A percentile compares a stretch with the other conserved stretches of the same genome.
Evolutionary conservation across 192 early-diverging fungal species (phyloP).

Genomic region (Backusella tuberculispora): DNA sequence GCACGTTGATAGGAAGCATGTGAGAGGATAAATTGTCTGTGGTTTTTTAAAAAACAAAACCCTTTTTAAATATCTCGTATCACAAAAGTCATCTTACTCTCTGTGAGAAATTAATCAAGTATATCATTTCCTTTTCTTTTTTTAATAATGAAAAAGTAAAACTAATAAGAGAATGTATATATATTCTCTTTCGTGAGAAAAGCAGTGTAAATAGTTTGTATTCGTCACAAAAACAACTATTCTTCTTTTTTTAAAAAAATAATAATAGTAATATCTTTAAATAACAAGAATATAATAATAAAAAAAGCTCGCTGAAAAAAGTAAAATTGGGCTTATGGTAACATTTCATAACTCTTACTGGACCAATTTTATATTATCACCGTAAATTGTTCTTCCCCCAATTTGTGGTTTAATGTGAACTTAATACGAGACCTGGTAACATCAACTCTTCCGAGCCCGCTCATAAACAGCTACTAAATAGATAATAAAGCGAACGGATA

Average conservation of each 20-base stretch:
- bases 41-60: slow-evolving; percentile 12
- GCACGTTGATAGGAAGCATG: slow-evolving; percentile 1
- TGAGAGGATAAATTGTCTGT: slow-evolving; percentile 10
- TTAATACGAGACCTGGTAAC: not conserved
- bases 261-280: not conserved
- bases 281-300: not conserved
- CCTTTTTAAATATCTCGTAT: not conserved
- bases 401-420: slow-evolving; percentile 1
- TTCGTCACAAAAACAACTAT: not conserved
- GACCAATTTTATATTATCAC: not conserved
- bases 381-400: not conserved
- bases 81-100: not conserved
- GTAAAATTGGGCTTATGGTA: slow-evolving; percentile 4
- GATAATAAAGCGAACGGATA: too few relatives aligned
- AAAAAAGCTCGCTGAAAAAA: not conserved
- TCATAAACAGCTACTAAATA: too few relatives aligned
- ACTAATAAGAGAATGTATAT: not conserved
- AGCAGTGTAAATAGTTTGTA: not conserved
- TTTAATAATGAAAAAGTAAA: not conserved
- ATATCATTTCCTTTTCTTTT: not conserved
- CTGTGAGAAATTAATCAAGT: slow-evolving; percentile 7
- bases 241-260: not conserved
- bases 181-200: not conserved
- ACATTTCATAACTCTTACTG: not conserved
- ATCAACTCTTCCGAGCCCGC: not conserved